These are phyloP conservation scores for Ogataea sp. DNA, from an alignment of 805 yeast genomes.

Conservation along the genomic window DNA sequence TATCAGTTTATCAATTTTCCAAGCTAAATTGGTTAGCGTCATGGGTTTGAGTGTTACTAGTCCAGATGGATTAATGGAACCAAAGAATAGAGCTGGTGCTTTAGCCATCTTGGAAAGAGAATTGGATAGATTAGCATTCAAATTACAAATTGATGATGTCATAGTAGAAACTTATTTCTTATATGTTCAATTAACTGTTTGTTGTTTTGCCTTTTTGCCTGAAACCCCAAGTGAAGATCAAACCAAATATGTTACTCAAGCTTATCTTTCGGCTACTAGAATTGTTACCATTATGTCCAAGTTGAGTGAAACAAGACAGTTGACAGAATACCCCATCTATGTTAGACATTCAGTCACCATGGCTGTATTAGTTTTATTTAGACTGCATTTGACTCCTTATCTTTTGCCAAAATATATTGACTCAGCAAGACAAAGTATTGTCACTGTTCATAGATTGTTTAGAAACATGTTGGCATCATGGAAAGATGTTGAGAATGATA, in stretches of 20 bases:
- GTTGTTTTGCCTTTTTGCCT: constrained; percentile 87
- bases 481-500: constrained; percentile 86
- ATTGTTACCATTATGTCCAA: constrained; percentile 72
- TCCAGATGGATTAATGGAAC: constrained; percentile 85
- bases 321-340: constrained; percentile 81
- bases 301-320: constrained; percentile 55
- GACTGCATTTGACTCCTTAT: constrained; percentile 72
- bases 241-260: constrained; percentile 72
- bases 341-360: constrained; percentile 81
- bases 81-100: constrained; percentile 73
- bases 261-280: constrained; percentile 74
- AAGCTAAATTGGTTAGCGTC: constrained; percentile 71
- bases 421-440: constrained; percentile 87
- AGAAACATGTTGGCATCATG: constrained; percentile 87
- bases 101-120: constrained; percentile 73
- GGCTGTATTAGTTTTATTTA: constrained; percentile 70
- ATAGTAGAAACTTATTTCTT: constrained; percentile 71
- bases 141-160: constrained; percentile 56
- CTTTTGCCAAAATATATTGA: constrained; percentile 70
- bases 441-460: constrained; percentile 81
- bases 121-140: constrained; percentile 60
- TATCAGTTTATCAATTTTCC: constrained; percentile 70
- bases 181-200: constrained; percentile 72
- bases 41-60: constrained; percentile 83
- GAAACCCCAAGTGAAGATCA: constrained; percentile 85